Percentiles rank a stretch among this genome's conserved stretches.
These are phyloP conservation scores for Neoascochyta sp. DNA, from an alignment of 2,329 filamentous ascomycete species.

Conservation along the genomic window DNA sequence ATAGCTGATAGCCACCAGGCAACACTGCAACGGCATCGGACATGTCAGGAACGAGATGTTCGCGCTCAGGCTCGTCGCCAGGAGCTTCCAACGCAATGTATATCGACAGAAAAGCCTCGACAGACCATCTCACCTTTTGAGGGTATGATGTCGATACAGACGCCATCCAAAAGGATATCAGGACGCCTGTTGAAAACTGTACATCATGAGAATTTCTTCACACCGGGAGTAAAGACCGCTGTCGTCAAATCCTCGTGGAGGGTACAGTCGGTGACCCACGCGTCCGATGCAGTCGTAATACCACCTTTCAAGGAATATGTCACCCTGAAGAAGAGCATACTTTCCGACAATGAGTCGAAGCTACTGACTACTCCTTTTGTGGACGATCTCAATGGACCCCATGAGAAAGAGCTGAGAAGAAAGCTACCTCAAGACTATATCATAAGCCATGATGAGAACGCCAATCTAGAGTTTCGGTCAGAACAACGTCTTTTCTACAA, in stretches of 20 bases:
- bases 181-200: slow-evolving; percentile 2
- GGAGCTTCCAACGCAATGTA: not conserved
- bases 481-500: slow-evolving; percentile 37
- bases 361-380: slow-evolving; percentile 40
- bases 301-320: slow-evolving; percentile 44
- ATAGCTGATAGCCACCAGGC: slow-evolving; percentile 5
- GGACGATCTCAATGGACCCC: slow-evolving; percentile 20
- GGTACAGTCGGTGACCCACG: slow-evolving; percentile 14
- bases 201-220: slow-evolving; percentile 17
- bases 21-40: slow-evolving; percentile 18
- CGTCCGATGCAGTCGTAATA: slow-evolving; percentile 16
- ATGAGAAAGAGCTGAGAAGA: slow-evolving; percentile 18
- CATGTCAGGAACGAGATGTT: slow-evolving; percentile 17
- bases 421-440: slow-evolving; percentile 31
- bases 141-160: slow-evolving; percentile 16
- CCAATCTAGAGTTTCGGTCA: slow-evolving; percentile 30
- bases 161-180: slow-evolving; percentile 4
- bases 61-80: slow-evolving; percentile 5
- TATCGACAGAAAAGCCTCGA: slow-evolving; percentile 8
- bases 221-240: slow-evolving; percentile 7
- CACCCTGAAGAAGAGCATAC: slow-evolving; percentile 41
- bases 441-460: slow-evolving; percentile 16
- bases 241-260: slow-evolving; percentile 6
- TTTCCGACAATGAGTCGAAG: slow-evolving; percentile 41
- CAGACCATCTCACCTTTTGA: slow-evolving; percentile 23